Evolutionary conservation across 352 stramenopile genomes (phyloP).

Genomic region (Phytopythium oedochilum): DNA sequence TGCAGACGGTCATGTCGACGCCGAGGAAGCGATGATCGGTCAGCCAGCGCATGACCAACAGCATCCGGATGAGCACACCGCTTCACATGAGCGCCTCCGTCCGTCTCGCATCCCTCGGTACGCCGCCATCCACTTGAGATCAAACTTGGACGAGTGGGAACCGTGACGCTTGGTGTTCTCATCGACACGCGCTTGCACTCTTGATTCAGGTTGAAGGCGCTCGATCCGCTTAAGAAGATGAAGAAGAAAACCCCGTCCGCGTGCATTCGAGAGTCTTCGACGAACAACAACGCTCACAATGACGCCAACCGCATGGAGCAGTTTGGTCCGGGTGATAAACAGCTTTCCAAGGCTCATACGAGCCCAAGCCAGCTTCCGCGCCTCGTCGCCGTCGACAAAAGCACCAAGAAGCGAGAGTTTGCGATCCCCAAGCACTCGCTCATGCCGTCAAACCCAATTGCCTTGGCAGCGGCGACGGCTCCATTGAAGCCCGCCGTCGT

Average conservation of each 20-base stretch:
- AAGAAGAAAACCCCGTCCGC: slow-evolving; percentile 6
- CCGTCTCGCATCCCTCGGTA: slow-evolving; percentile 20
- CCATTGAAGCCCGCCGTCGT: neutral
- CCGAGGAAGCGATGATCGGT: neutral
- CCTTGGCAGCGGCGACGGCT: neutral
- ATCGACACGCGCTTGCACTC: neutral
- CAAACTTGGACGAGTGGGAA: neutral
- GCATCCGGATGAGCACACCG: neutral
- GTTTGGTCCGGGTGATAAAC: neutral
- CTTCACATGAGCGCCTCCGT: slow-evolving; percentile 8
- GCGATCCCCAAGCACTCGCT: slow-evolving; percentile 5
- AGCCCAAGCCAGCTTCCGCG: neutral
- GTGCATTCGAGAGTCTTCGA: neutral
- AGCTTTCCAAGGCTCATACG: neutral
- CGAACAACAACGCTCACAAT: neutral
- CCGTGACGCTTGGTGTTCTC: neutral
- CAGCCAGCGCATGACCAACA: neutral
- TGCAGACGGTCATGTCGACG: neutral
- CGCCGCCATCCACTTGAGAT: neutral
- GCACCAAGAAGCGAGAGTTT: slow-evolving; percentile 1
- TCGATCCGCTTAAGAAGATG: slow-evolving; percentile 22
- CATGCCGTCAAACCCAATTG: neutral
- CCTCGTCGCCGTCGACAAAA: neutral
- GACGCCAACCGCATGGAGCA: neutral
- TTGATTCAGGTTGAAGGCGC: slow-evolving; percentile 29